phyloP scores from a whole-genome alignment of 2,329 filamentous ascomycete species.

The Gnomoniopsis smithogilvyi region DNA sequence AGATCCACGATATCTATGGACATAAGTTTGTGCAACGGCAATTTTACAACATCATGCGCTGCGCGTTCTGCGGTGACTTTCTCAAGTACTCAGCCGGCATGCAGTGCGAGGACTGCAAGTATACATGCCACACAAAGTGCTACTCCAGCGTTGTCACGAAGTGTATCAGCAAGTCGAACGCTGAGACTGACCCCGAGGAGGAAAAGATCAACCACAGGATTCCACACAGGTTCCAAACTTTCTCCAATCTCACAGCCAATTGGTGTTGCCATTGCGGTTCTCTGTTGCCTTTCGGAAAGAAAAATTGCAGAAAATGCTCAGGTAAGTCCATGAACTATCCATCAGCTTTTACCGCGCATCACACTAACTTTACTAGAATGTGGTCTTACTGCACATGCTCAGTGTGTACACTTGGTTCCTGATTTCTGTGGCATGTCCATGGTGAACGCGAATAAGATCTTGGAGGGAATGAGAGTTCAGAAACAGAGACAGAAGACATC shows the following conservation, averaged over 20 bases:
- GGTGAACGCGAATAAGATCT: constrained; percentile 91
- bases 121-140: constrained; percentile 97
- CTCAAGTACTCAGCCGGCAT: constrained; percentile 98
- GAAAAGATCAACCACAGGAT: constrained; percentile 99
- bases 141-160: constrained; percentile 97
- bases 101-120: constrained; percentile 99
- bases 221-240: constrained; percentile 94
- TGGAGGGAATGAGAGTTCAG: constrained; percentile 78
- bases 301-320: constrained; percentile 89
- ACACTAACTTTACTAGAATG: constrained; percentile 63
- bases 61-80: constrained; percentile 94
- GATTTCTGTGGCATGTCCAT: constrained; percentile 99
- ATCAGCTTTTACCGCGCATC: neutral
- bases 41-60: constrained; percentile 99
- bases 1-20: constrained; percentile 97
- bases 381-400: constrained; percentile 82
- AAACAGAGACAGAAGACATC: constrained; percentile 58
- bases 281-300: constrained; percentile 89
- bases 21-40: constrained; percentile 99
- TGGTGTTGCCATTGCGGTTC: constrained; percentile 99
- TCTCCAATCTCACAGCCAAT: constrained; percentile 95
- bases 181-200: constrained; percentile 96
- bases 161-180: constrained; percentile 99
- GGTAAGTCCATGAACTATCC: constrained; percentile 52
- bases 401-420: constrained; percentile 91